phyloP scores from a whole-genome alignment of 805 yeast species.

The Schwanniomyces occidentalis region DNA sequence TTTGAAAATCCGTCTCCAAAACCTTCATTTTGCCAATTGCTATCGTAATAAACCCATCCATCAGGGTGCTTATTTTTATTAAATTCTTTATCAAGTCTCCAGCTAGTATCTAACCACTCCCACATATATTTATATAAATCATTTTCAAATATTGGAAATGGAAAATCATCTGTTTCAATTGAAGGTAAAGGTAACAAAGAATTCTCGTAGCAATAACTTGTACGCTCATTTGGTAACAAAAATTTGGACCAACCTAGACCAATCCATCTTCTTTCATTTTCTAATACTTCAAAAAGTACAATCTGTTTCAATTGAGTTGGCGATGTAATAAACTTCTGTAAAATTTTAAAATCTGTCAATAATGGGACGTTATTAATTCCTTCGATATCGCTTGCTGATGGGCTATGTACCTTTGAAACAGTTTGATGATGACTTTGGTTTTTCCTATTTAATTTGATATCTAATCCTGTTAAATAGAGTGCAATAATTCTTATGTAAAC shows the following conservation, averaged over 20 bases:
- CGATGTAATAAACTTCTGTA: constrained; percentile 37
- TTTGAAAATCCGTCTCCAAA: constrained; percentile 46
- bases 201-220: constrained; percentile 47
- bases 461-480: constrained; percentile 43
- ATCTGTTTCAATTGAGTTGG: constrained; percentile 47
- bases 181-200: constrained; percentile 28
- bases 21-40: constrained; percentile 47
- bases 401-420: constrained; percentile 17
- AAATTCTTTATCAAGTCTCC: constrained; percentile 48
- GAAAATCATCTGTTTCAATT: constrained; percentile 36
- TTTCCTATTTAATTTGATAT: constrained; percentile 17
- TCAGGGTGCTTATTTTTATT: constrained; percentile 35
- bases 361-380: constrained; percentile 18
- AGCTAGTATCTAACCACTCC: constrained; percentile 57
- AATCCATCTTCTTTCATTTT: constrained; percentile 62
- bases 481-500: constrained; percentile 39
- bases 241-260: constrained; percentile 60
- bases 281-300: constrained; percentile 51
- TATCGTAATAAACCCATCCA: constrained; percentile 60
- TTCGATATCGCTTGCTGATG: constrained; percentile 17
- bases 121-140: constrained; percentile 44
- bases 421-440: constrained; percentile 4
- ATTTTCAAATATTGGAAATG: constrained; percentile 45
- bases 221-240: constrained; percentile 53
- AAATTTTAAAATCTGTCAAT: constrained; percentile 37